Evolutionary conservation across 441 rosid species (phyloP).

Genomic region (Mallotus japonicus): DNA sequence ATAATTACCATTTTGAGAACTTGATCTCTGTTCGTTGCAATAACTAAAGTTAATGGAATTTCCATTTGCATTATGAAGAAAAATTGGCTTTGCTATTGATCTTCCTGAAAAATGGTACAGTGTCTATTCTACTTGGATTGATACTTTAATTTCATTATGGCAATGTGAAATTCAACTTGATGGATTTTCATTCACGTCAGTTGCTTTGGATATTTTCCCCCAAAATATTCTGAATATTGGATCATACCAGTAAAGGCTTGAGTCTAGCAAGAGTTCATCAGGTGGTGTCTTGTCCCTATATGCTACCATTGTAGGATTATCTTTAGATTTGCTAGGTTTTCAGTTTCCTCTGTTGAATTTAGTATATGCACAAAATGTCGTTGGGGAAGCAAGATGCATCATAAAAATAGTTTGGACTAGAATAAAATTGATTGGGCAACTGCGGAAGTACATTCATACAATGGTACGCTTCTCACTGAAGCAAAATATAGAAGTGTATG

Average conservation of each 20-base stretch:
- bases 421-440: background rate
- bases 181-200: background rate
- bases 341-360: background rate
- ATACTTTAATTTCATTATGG: background rate
- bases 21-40: slow-evolving; percentile 2
- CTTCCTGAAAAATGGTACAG: background rate
- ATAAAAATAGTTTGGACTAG: background rate
- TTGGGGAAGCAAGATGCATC: background rate
- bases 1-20: background rate
- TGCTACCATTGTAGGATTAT: background rate
- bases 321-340: background rate
- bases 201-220: background rate
- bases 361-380: background rate
- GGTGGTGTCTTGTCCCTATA: background rate
- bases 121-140: background rate
- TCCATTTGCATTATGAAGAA: background rate
- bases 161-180: background rate
- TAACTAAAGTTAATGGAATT: background rate
- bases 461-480: background rate
- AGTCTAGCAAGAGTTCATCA: background rate
- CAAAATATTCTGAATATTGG: slow-evolving; percentile 4
- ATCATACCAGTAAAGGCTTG: background rate
- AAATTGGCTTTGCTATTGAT: background rate
- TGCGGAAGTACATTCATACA: background rate
- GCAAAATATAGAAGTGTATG: background rate